These are phyloP conservation scores for Fusarium multiceps DNA, from an alignment of 2,329 filamentous ascomycete species.

Conservation along the genomic window DNA sequence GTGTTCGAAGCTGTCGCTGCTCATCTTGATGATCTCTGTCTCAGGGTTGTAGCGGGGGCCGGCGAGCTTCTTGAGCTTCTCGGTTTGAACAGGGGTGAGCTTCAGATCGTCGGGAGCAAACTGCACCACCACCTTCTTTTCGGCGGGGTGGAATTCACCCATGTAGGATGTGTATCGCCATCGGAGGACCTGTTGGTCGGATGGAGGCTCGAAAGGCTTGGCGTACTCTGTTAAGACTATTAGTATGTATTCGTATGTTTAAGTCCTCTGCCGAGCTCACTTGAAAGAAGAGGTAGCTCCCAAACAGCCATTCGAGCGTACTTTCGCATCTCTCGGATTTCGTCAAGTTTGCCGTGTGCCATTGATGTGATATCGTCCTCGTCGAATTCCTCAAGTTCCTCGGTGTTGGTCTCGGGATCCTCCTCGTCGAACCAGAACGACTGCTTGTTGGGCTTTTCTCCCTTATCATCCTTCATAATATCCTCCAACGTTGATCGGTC, in stretches of 20 bases:
- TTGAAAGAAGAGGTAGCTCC: slow-evolving; percentile 92
- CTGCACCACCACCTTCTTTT: slow-evolving; percentile 93
- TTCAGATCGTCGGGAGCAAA: slow-evolving; percentile 81
- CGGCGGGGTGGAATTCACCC: slow-evolving; percentile 90
- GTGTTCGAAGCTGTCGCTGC: slow-evolving; percentile 87
- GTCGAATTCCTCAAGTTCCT: slow-evolving; percentile 72
- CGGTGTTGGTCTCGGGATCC: slow-evolving; percentile 60
- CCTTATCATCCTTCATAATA: slow-evolving; percentile 47
- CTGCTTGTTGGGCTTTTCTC: slow-evolving; percentile 50
- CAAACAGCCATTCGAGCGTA: slow-evolving; percentile 89
- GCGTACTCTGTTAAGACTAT: slow-evolving; percentile 73
- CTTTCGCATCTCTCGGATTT: slow-evolving; percentile 87
- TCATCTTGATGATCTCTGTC: slow-evolving; percentile 86
- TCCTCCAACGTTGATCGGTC: slow-evolving; percentile 50
- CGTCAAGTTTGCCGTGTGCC: slow-evolving; percentile 87
- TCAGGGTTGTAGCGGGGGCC: slow-evolving; percentile 90
- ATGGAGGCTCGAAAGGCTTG: slow-evolving; percentile 81
- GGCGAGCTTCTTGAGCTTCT: slow-evolving; percentile 88
- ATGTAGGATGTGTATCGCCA: slow-evolving; percentile 98
- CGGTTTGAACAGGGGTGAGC: slow-evolving; percentile 73
- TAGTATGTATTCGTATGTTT: slow-evolving; percentile 11
- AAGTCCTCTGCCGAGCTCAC: slow-evolving; percentile 64
- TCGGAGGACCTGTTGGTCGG: slow-evolving; percentile 76
- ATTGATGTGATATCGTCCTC: slow-evolving; percentile 86
- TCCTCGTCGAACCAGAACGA: slow-evolving; percentile 63